Base-by-base conservation (phyloP, 1,284 basidiomycete genomes). In the Trichosporon sp. region DNA sequence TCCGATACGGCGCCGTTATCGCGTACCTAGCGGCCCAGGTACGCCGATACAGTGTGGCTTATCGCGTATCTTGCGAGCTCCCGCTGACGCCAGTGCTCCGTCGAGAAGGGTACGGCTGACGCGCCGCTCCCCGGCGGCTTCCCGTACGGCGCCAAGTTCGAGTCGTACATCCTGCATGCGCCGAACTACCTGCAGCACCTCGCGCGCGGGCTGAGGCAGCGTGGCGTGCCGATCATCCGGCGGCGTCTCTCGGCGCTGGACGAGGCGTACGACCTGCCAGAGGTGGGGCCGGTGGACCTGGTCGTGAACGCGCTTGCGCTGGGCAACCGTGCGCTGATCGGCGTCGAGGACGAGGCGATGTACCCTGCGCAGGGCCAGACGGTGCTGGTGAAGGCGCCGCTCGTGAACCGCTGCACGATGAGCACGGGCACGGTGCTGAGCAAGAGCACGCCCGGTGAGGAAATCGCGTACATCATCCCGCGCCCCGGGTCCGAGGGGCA, bases 221-320 rank as follows among this genome's bases (percentile, higher is more conserved):
- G 75, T 42, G 76, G 80, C 44, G 78, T 81, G 4, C 75, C 76
- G 1, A 74, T 84, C 65, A 71, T 80, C 60, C 78, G 81, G 8
- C 72, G 73, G 29, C 75, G 79, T 1, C 67, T 85, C 13, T 73
- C 71, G 4, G 75, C 79, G 0, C 69, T 85, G 29, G 80, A 83
- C 68, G 79, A 85, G 66, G 83, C 79, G 7, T 83, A 81, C 70
- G 68, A 78, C 62, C 65, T 82, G 0, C 70, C 74, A 47, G 70
- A 66, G 15, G 66, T 75, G 6, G 79, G 77, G 11, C 63, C 31
- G 13, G 78, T 80, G 7, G 68, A 75, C 31, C 63, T 86, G 2
- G 78, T 86, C 6, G 78, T 87, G 64, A 86, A 87, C 67, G 84
- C 85, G 2, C 81, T 83, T 0, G 86, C 85, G 4, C 68, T 83